Conservation (phyloP, 2,329 filamentous ascomycete species). For the Colletotrichum sp. region DNA sequence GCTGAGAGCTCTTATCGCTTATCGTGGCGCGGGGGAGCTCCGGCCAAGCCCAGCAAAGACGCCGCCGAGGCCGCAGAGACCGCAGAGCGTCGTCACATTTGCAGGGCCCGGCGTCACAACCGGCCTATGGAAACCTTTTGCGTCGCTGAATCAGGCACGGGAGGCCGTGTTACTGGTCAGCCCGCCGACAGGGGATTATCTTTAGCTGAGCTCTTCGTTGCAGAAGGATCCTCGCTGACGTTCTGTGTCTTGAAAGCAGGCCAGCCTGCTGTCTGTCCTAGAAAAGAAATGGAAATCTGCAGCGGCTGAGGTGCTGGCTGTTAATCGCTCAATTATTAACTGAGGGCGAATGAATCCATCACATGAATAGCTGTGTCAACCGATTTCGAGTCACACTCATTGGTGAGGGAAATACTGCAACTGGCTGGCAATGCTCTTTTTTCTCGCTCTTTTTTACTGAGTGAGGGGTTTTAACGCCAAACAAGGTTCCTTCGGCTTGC, state of each 20-base stretch:
- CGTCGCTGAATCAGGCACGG: slow-evolving; percentile 8
- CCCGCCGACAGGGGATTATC: not conserved
- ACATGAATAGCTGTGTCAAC: not conserved
- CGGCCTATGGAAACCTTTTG: slow-evolving; percentile 1
- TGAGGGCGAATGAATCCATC: not conserved
- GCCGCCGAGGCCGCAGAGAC: not conserved
- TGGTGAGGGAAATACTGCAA: slow-evolving; percentile 16
- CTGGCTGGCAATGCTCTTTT: not conserved
- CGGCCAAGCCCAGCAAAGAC: slow-evolving; percentile 1
- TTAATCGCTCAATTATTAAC: slow-evolving; percentile 8
- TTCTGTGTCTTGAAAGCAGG: not conserved
- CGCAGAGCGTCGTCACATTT: slow-evolving; percentile 2
- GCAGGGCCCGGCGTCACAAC: not conserved
- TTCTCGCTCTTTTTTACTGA: slow-evolving; percentile 7
- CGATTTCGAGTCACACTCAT: not conserved
- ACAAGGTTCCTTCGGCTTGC: slow-evolving; percentile 8
- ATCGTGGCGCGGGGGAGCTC: slow-evolving; percentile 22
- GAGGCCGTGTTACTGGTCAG: slow-evolving; percentile 3
- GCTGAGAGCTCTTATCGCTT: slow-evolving; percentile 22
- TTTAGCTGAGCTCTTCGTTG: not conserved
- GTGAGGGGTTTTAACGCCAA: slow-evolving; percentile 17
- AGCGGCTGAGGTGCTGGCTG: not conserved
- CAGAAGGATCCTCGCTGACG: slow-evolving; percentile 3
- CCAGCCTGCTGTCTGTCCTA: not conserved
- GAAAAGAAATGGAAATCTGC: not conserved